Percentiles rank a stretch among this genome's conserved stretches.
phyloP scores from a whole-genome alignment of 2,329 filamentous ascomycete genomes.

The Colletotrichum tabaci region DNA sequence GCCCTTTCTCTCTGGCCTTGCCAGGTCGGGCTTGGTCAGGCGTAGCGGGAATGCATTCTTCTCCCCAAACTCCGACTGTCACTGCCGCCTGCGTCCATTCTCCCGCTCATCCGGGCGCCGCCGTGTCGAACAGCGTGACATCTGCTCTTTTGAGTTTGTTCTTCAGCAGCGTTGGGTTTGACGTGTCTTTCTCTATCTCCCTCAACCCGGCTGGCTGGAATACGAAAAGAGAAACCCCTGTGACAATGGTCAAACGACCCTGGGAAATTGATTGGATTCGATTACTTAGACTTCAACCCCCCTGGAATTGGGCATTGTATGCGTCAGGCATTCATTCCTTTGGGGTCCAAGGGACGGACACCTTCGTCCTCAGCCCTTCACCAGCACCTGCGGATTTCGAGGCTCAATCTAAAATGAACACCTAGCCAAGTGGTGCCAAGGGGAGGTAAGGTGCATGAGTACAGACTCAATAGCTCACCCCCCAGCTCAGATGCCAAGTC shows the following conservation, averaged over 20 bases:
- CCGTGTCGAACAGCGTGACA: not conserved
- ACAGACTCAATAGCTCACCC: not conserved
- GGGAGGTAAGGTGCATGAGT: not conserved
- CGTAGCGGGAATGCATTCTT: not conserved
- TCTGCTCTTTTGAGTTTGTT: not conserved
- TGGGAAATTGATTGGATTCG: not conserved
- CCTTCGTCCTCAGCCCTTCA: not conserved
- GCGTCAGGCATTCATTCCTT: not conserved
- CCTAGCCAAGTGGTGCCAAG: too few relatives aligned
- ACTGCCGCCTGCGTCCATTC: not conserved
- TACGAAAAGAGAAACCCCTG: not conserved
- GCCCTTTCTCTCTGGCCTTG: too few relatives aligned
- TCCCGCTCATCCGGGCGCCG: slow-evolving; percentile 3
- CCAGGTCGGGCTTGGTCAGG: too few relatives aligned
- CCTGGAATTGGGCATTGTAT: not conserved
- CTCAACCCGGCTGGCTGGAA: not conserved
- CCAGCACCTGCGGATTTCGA: not conserved
- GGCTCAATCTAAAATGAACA: too few relatives aligned
- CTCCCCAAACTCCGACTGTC: not conserved
- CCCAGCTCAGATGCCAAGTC: not conserved
- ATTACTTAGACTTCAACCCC: not conserved
- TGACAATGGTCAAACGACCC: not conserved
- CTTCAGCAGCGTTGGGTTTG: slow-evolving; percentile 27
- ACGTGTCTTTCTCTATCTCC: not conserved
- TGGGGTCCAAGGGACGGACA: not conserved